A percentile compares a stretch with the other conserved stretches of the same genome.
Conservation (phyloP, 306 rosid species). For the Astragalus glycyphyllos region DNA sequence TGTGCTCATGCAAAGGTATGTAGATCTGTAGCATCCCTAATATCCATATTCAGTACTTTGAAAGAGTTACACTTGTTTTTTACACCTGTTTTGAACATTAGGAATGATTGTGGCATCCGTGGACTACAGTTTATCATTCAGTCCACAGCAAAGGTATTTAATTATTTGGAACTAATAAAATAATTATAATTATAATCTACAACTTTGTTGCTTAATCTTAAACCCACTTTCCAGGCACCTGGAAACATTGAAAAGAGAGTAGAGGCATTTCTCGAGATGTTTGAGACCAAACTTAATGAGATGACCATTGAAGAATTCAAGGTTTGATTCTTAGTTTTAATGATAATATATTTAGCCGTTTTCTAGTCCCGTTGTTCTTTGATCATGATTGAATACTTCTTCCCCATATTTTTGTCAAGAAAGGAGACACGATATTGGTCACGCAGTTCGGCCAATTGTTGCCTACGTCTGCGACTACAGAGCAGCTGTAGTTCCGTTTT, state of each 20-base stretch:
- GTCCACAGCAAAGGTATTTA: constrained; percentile 81
- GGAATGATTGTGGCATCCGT: constrained; percentile 81
- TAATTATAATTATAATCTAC: constrained; percentile 12
- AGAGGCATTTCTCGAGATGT: constrained; percentile 78
- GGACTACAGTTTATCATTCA: constrained; percentile 88
- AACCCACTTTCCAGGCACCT: constrained; percentile 65
- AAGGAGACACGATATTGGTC: no score
- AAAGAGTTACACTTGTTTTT: constrained; percentile 28
- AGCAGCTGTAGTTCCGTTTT: no score
- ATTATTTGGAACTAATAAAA: constrained; percentile 19
- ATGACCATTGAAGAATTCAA: constrained; percentile 87
- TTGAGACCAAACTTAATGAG: constrained; percentile 74
- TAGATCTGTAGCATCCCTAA: constrained; percentile 8
- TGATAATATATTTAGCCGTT: constrained; percentile 21
- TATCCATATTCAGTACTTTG: constrained; percentile 27
- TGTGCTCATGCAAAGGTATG: constrained; percentile 73
- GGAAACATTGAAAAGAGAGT: constrained; percentile 77
- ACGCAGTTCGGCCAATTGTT: no score
- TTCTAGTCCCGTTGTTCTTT: constrained; percentile 31
- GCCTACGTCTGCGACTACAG: no score
- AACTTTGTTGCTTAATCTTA: constrained; percentile 30
- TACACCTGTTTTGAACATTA: constrained; percentile 43
- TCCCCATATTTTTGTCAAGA: constrained; percentile 33
- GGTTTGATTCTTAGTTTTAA: constrained; percentile 53
- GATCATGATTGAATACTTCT: constrained; percentile 29